A percentile compares a stretch with the other conserved stretches of the same genome.
These are phyloP conservation scores for Thelonectria rubi DNA, from an alignment of 2,329 filamentous ascomycete genomes.

Conservation along the genomic window DNA sequence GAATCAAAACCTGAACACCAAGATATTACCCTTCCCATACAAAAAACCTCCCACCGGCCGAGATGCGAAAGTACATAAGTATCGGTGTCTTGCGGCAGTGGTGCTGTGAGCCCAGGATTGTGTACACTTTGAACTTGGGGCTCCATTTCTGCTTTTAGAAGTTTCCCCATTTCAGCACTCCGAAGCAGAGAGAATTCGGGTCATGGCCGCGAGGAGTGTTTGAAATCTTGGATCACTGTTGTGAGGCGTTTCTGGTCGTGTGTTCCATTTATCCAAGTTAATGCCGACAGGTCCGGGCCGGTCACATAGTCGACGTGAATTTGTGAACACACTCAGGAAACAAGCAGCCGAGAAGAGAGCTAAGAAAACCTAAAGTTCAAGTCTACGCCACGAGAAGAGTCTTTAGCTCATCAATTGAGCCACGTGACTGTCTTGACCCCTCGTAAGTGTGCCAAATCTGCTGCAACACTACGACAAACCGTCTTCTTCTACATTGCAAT, in stretches of 20 bases:
- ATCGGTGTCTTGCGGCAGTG: not conserved
- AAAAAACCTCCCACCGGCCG: not conserved
- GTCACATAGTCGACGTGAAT: not conserved
- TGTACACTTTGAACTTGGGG: not conserved
- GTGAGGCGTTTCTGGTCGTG: too few relatives aligned
- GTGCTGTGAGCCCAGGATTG: not conserved
- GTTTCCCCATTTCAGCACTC: not conserved
- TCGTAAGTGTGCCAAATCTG: not conserved
- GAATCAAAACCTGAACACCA: not conserved
- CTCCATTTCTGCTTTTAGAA: not conserved
- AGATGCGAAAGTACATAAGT: not conserved
- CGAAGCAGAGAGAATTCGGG: too few relatives aligned
- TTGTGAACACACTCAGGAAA: not conserved
- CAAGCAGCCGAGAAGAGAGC: not conserved
- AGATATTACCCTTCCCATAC: not conserved
- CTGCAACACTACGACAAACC: not conserved
- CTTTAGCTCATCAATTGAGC: not conserved
- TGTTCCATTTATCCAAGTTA: not conserved
- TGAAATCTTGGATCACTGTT: too few relatives aligned
- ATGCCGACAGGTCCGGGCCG: not conserved
- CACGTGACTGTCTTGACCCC: not conserved
- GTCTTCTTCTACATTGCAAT: not conserved
- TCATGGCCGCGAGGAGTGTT: too few relatives aligned
- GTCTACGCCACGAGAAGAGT: not conserved
- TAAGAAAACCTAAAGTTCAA: not conserved